Percentiles rank a stretch among this genome's conserved stretches.
These are phyloP conservation scores for Lachancea sp. DNA, from an alignment of 805 yeast genomes.

Conservation along the genomic window DNA sequence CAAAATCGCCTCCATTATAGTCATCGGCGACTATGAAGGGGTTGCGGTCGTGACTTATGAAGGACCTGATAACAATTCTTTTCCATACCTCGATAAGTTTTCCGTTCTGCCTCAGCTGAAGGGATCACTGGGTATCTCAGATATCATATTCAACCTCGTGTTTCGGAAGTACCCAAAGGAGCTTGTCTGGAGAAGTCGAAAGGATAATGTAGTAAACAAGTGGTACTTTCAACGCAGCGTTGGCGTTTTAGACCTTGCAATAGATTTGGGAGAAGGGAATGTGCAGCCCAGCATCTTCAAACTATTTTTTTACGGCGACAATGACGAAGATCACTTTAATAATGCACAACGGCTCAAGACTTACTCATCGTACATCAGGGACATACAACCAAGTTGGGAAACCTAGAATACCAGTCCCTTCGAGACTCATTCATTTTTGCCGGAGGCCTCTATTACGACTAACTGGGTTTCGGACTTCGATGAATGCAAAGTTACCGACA, in stretches of 20 bases:
- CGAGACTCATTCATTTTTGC: not conserved
- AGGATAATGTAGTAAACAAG: constrained; percentile 84
- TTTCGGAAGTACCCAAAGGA: constrained; percentile 61
- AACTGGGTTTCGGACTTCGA: not conserved
- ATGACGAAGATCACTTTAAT: constrained; percentile 16
- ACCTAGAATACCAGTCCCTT: not conserved
- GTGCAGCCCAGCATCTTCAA: constrained; percentile 30
- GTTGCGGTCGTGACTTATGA: constrained; percentile 92
- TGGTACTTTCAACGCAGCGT: constrained; percentile 93
- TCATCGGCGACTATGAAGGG: constrained; percentile 94
- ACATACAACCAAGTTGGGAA: constrained; percentile 34
- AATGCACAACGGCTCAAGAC: constrained; percentile 19
- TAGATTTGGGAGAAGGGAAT: constrained; percentile 33
- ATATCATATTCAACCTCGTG: constrained; percentile 80
- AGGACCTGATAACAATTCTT: constrained; percentile 30
- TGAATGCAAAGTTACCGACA: not conserved
- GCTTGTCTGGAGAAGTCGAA: constrained; percentile 84
- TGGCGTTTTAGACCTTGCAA: constrained; percentile 52
- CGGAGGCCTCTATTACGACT: not conserved
- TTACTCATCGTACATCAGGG: constrained; percentile 29
- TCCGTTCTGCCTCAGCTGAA: constrained; percentile 81
- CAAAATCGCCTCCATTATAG: constrained; percentile 65
- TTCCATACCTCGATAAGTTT: constrained; percentile 88
- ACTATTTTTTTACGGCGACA: constrained; percentile 39
- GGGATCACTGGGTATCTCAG: constrained; percentile 92